These are phyloP conservation scores for Waltiozyma sp. DNA, from an alignment of 1,139 yeast genomes.

Conservation along the genomic window DNA sequence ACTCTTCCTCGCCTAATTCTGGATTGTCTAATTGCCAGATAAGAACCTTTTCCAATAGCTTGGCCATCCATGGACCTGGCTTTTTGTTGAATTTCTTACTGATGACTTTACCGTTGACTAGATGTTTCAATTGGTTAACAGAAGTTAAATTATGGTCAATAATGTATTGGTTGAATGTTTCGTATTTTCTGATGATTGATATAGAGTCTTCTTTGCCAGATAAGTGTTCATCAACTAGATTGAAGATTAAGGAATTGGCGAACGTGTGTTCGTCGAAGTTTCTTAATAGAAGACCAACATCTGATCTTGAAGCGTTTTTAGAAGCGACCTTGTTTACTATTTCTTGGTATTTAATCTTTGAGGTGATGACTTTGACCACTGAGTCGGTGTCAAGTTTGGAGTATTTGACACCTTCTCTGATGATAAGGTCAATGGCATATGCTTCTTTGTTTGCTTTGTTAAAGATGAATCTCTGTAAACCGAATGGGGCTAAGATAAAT, in stretches of 20 bases:
- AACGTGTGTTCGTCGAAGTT: conserved; percentile 38
- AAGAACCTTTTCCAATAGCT: conserved; percentile 41
- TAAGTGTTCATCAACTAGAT: conserved; percentile 15
- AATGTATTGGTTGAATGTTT: conserved; percentile 23
- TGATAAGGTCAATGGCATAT: conserved; percentile 31
- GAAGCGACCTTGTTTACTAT: conserved; percentile 13
- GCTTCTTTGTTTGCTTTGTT: conserved; percentile 22
- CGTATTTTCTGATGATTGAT: conserved; percentile 23
- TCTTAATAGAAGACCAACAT: conserved; percentile 50
- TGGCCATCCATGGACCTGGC: conserved; percentile 81
- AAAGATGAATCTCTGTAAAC: conserved; percentile 25
- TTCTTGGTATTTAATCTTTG: conserved; percentile 18
- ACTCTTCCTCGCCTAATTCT: conserved; percentile 35
- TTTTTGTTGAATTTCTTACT: conserved; percentile 38
- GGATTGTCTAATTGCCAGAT: conserved; percentile 76
- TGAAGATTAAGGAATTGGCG: conserved; percentile 29
- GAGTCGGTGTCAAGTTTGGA: conserved; percentile 46
- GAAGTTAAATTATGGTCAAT: conserved; percentile 25
- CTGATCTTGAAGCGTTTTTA: conserved; percentile 33
- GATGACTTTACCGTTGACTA: conserved; percentile 63
- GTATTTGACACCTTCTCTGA: conserved; percentile 63
- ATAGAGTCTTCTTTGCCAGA: conserved; percentile 3
- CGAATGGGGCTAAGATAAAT: conserved; percentile 40
- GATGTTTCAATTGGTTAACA: conserved; percentile 37
- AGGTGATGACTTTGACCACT: conserved; percentile 31